Evolutionary conservation across 176 grass and related monocot species (phyloP).

Genomic region (Cenchrus purpureus): DNA sequence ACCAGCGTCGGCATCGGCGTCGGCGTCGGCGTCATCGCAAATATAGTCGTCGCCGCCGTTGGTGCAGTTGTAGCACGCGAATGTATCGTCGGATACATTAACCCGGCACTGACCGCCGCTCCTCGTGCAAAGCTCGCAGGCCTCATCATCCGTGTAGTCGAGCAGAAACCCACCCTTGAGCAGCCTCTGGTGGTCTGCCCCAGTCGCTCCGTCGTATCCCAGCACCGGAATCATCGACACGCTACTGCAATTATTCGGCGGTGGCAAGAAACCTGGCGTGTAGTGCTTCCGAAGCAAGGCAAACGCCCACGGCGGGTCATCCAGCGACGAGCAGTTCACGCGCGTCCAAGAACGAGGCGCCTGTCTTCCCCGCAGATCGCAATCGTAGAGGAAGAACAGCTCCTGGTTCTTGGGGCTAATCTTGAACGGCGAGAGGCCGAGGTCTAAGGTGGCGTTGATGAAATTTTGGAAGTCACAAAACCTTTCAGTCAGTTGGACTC

Average conservation of each 20-base stretch:
- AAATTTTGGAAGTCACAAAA: no score
- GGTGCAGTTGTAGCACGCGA: constrained; percentile 42
- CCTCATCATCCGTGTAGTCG: constrained; percentile 14
- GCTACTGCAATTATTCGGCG: background rate
- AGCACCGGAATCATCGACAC: background rate
- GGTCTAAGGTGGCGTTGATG: no score
- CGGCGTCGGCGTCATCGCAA: constrained; percentile 31
- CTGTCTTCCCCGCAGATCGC: background rate
- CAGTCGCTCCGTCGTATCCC: background rate
- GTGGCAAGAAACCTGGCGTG: background rate
- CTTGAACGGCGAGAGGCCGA: constrained; percentile 15
- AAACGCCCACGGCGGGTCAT: background rate
- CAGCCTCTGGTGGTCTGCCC: constrained; percentile 23
- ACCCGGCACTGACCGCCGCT: constrained; percentile 35
- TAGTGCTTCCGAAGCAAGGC: constrained; percentile 24
- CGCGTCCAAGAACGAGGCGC: background rate
- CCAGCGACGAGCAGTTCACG: no score
- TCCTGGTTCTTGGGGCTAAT: constrained; percentile 44
- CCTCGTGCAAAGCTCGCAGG: background rate
- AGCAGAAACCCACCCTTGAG: constrained; percentile 51
- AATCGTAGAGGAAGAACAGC: constrained; percentile 50
- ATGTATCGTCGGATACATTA: background rate
- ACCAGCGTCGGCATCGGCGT: background rate
- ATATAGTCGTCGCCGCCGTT: background rate
- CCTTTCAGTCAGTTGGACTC: no score